Evolutionary conservation across 371 early-diverging fungal genomes (phyloP).

Genomic region (Mucor mucedo): DNA sequence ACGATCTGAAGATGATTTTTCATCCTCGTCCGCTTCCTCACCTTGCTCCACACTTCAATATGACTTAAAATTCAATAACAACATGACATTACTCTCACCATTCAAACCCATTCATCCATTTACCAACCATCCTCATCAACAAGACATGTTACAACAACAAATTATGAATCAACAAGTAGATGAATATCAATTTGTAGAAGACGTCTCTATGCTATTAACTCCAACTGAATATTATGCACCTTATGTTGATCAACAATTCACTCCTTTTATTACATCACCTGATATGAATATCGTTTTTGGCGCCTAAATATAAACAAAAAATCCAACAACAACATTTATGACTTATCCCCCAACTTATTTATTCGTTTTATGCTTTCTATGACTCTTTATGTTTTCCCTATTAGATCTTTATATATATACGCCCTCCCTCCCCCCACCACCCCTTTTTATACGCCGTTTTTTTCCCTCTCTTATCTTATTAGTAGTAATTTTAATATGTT

Average conservation of each 20-base stretch:
- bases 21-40: constrained; percentile 37
- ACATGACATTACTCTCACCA: constrained; percentile 36
- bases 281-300: constrained; percentile 26
- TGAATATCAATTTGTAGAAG: constrained; percentile 7
- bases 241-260: constrained; percentile 24
- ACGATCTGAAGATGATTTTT: constrained; percentile 29
- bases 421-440: constrained; percentile 6
- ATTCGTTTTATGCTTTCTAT: constrained; percentile 14
- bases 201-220: constrained; percentile 8
- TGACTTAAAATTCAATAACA: background rate
- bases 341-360: constrained; percentile 14
- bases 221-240: constrained; percentile 15
- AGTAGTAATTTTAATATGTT: constrained; percentile 10
- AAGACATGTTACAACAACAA: constrained; percentile 5
- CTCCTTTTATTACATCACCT: constrained; percentile 22
- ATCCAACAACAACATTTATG: constrained; percentile 6
- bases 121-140: constrained; percentile 1
- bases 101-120: constrained; percentile 37
- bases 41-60: constrained; percentile 34
- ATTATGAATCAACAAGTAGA: background rate
- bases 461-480: background rate
- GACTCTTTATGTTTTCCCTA: constrained; percentile 1
- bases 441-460: constrained; percentile 10
- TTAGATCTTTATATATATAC: constrained; percentile 20
- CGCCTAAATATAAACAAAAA: constrained; percentile 22